Evolutionary conservation across 2,329 filamentous ascomycete species (phyloP), one percentile per base, ranked within the genome.

Genomic region (Fusarium dlaminii): DNA sequence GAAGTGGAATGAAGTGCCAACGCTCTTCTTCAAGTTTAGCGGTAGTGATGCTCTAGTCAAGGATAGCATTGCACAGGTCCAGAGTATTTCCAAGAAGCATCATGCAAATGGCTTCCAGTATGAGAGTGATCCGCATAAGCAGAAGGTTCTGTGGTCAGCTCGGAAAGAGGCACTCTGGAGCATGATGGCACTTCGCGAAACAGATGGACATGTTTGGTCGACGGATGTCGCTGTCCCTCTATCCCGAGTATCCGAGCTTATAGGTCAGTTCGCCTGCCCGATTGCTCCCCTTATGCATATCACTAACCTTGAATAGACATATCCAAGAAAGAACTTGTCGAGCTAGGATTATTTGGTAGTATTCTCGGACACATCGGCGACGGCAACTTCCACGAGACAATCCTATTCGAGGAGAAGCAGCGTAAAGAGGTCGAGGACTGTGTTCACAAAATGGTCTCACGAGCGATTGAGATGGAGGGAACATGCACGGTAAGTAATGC

Each of bases 381-480:
- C 80, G 95, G 95, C 32, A 98, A 98, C 82, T 98, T 98, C 84
- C 95, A 98, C 81, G 92, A 95, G 79, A 94, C 92, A 80, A 96
- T 98, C 82, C 92, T 98, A 83, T 98, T 97, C 81, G 90, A 96
- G 82, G 88, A 89, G n/a, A 89, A 86, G 32, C 93, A 98, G 82
- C 89, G 89, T 65, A 91, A 88, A 37, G 92, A 92, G 72, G 94
- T 96, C 1, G 93, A 96, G 80, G 88, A 87, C 60, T 94, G 93
- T 70, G 94, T 98, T 39, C 91, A 95, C 79, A 92, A 94, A 75
- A 98, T 98, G 94, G 94, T 98, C 20, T 89, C 93, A 75, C 89
- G 94, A n/a, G 95, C 95, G 2, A 82, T 98, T 30, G 93, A 96
- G 73, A 98, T 98, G 95, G 95, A 98, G 65, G 94, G 95, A 3